Percentiles rank a stretch among this genome's conserved stretches.
phyloP scores from a whole-genome alignment of 2,329 filamentous ascomycete genomes.

The Fusarium secorum region DNA sequence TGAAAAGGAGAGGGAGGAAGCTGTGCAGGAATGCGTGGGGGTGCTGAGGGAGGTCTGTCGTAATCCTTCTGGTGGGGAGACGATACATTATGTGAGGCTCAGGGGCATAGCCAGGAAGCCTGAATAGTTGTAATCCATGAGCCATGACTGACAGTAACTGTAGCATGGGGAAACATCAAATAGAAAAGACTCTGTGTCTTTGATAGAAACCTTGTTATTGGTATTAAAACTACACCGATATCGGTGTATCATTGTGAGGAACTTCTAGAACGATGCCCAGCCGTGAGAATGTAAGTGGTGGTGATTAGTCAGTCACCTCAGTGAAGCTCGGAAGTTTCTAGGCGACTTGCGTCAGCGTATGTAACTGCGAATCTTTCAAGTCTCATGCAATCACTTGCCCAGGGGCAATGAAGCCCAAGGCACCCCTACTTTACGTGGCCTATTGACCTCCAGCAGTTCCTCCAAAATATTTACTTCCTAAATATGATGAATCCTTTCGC shows the following conservation, averaged over 20 bases:
- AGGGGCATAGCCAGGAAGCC: constrained; percentile 56
- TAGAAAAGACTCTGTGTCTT: background rate
- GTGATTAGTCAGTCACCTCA: constrained; percentile 35
- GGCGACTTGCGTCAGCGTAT: constrained; percentile 29
- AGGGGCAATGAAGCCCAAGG: constrained; percentile 30
- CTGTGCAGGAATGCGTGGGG: constrained; percentile 62
- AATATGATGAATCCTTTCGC: background rate
- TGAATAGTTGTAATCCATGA: background rate
- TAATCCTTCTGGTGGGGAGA: constrained; percentile 64
- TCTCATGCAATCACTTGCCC: constrained; percentile 9
- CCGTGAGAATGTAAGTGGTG: background rate
- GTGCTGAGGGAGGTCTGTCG: constrained; percentile 63
- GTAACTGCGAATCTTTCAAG: background rate
- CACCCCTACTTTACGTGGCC: constrained; percentile 40
- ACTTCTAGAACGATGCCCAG: background rate
- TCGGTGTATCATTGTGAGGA: background rate
- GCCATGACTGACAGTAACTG: background rate
- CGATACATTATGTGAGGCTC: constrained; percentile 63
- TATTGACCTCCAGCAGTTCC: background rate
- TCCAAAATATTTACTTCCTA: background rate
- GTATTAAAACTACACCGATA: background rate
- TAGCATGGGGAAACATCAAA: background rate
- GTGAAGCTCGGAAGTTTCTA: constrained; percentile 36
- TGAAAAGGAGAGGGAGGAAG: constrained; percentile 58
- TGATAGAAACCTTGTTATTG: background rate